These are phyloP conservation scores for Achaetomium macrosporum DNA, from an alignment of 2,329 filamentous ascomycete genomes.

Conservation along the genomic window DNA sequence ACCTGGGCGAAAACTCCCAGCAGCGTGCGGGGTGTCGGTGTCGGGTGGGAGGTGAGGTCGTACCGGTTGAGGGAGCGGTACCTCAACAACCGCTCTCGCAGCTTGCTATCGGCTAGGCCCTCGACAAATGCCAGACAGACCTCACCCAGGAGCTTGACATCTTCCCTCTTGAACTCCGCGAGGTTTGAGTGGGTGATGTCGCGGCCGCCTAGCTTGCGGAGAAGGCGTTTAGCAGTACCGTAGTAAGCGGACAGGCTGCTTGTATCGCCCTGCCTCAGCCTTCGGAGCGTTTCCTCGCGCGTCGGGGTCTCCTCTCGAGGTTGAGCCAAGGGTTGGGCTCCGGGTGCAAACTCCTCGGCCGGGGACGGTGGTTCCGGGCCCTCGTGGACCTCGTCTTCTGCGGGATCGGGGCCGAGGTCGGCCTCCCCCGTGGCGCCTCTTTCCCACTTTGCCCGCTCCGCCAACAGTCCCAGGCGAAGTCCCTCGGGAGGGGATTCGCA, in stretches of 20 bases:
- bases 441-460: constrained; percentile 69
- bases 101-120: constrained; percentile 43
- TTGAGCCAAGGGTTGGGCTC: background rate
- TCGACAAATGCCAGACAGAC: constrained; percentile 49
- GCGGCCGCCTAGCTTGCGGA: constrained; percentile 44
- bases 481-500: constrained; percentile 63
- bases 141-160: constrained; percentile 45
- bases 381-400: constrained; percentile 19
- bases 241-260: constrained; percentile 42
- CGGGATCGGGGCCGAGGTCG: background rate
- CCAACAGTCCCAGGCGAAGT: constrained; percentile 54
- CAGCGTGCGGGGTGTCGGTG: constrained; percentile 42
- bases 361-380: constrained; percentile 10
- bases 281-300: constrained; percentile 9
- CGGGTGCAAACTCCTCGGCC: constrained; percentile 3
- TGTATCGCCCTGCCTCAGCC: constrained; percentile 16
- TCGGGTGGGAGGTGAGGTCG: constrained; percentile 23
- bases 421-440: constrained; percentile 40
- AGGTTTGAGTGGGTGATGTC: constrained; percentile 46
- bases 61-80: constrained; percentile 44
- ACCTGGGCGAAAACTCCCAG: constrained; percentile 47
- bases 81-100: constrained; percentile 40
- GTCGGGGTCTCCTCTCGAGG: background rate
- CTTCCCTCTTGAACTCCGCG: constrained; percentile 36
- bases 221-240: constrained; percentile 41